Evolutionary conservation across 140 eudicot species (phyloP), one percentile per base, ranked within the genome.

Genomic region (Stevia rebaudiana): DNA sequence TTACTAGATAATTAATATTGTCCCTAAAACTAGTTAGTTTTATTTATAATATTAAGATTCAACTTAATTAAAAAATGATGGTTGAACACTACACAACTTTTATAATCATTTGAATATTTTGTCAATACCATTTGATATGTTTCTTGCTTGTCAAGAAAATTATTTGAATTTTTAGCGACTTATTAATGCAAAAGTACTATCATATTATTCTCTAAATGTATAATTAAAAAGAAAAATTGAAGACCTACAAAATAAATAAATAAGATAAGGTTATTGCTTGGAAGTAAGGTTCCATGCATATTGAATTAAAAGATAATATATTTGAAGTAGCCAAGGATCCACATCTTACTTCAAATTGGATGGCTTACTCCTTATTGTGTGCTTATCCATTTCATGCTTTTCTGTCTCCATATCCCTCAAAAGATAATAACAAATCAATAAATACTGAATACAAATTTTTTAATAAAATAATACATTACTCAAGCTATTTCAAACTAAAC

Each of bases 271-370:
- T 51, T 68, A 53, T 68, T 74, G 70, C 70, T 75, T 68, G 70
- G 59, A 68, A 75, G 60, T 33, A 54, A 54, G 19, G 40, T 54
- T 6, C 61, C 9, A 57, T 61, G 44, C 36, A 58, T 40, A 24
- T 44, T 19, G 12, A 63, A 63, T 6, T 21, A 51, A 33, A 50
- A 68, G 79, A 75, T 75, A 68, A 75, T 30, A 41, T 5, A 54
- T 51, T 68, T 75, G 79, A 60, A 75, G 79, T 61, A 23, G 48
- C 43, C 13, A 75, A 68, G 49, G 18, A 68, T 68, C 79, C 79
- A 75, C 79, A 68, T 75, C 71, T 68, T 61, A 30, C 70, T 68
- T 50, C 59, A 51, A 61, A 41, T 51, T 68, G 70, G 53, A 68
- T 68, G 75, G 79, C 52, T 70, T 39, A 36, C 30, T 73, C 68